Evolutionary conservation across 164 flowering plant genomes (phyloP), one percentile per base, ranked within the genome.

Genomic region (Chloranthus sessilifolius): DNA sequence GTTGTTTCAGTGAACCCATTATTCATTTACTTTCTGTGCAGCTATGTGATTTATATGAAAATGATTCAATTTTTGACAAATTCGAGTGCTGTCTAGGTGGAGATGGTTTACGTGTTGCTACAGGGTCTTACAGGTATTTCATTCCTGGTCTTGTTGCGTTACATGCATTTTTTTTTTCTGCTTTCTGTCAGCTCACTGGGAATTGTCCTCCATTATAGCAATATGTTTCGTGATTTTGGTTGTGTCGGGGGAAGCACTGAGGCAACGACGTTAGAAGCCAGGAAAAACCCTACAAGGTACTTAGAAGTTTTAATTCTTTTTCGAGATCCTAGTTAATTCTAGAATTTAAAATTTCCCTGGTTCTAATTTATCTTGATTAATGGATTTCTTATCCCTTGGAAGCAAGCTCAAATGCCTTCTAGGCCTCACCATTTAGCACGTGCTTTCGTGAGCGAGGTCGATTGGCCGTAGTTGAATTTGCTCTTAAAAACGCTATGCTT

Each of bases 281-380:
- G 91, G 71, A 86, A 86, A 75, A 83, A 86, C 40, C 95, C 95
- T 37, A 79, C 73, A 69, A 79, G 91, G 95, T 86, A 68, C 19
- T n/a, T 17, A 20, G 10, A 36, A 15, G 24, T 52, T 37, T 47
- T 15, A 31, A 27, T 16, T 53, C n/a, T 29, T 14, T 19, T 4
- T 6, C n/a, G 24, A 28, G 20, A 9, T 14, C 3, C 5, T 17
- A 34, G 8, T 39, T 7, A n/a, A n/a, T n/a, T n/a, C n/a, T n/a
- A n/a, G n/a, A n/a, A n/a, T n/a, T n/a, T n/a, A n/a, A 15, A 19
- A 11, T 8, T 39, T 53, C 35, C 27, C 23, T 16, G 17, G 12
- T 16, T 20, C 31, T 30, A 43, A 31, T 12, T 30, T 37, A 23
- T 9, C 14, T n/a, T 17, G 7, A 30, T 23, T 34, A n/a, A n/a